A percentile compares a stretch with the other conserved stretches of the same genome.
Evolutionary conservation across 345 rosid genomes (phyloP).

Genomic region (Orychophragmus violaceus): DNA sequence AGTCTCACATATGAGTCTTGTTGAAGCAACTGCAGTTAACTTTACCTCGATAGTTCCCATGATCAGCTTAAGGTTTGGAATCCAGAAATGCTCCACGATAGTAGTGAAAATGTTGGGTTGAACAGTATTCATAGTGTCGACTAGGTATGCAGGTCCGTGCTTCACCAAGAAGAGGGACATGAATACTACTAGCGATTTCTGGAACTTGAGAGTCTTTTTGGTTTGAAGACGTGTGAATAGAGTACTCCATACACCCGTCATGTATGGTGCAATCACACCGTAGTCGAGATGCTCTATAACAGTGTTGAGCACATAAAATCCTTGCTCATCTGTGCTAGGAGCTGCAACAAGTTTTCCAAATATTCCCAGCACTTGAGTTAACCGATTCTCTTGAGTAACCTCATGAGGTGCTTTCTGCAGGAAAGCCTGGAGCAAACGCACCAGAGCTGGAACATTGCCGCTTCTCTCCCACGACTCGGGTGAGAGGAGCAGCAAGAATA

Average conservation of each 20-base stretch:
- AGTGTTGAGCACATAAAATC: slow-evolving; percentile 90
- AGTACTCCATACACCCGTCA: slow-evolving; percentile 65
- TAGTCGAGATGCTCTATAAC: slow-evolving; percentile 77
- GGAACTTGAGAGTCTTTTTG: slow-evolving; percentile 58
- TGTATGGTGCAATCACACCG: slow-evolving; percentile 49
- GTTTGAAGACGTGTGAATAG: slow-evolving; percentile 68
- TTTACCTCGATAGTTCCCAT: slow-evolving; percentile 70
- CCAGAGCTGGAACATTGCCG: slow-evolving; percentile 96
- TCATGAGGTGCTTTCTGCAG: slow-evolving; percentile 89
- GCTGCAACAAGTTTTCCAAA: slow-evolving; percentile 63
- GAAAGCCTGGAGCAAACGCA: slow-evolving; percentile 95
- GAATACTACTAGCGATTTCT: slow-evolving; percentile 70
- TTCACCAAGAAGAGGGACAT: slow-evolving; percentile 91
- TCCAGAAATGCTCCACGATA: slow-evolving; percentile 84
- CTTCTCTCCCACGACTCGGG: slow-evolving; percentile 86
- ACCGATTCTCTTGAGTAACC: slow-evolving; percentile 66
- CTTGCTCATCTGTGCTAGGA: slow-evolving; percentile 87
- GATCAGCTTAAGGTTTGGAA: slow-evolving; percentile 74
- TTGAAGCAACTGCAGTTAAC: slow-evolving; percentile 75
- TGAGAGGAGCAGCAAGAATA: slow-evolving; percentile 68
- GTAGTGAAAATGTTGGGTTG: slow-evolving; percentile 53
- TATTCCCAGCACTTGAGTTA: slow-evolving; percentile 82
- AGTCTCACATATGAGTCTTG: slow-evolving; percentile 74
- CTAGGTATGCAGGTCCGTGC: slow-evolving; percentile 67
- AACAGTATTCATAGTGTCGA: slow-evolving; percentile 70